Evolutionary conservation across 2,329 filamentous ascomycete species (phyloP).

Genomic region (Arthrinium puccinioides): DNA sequence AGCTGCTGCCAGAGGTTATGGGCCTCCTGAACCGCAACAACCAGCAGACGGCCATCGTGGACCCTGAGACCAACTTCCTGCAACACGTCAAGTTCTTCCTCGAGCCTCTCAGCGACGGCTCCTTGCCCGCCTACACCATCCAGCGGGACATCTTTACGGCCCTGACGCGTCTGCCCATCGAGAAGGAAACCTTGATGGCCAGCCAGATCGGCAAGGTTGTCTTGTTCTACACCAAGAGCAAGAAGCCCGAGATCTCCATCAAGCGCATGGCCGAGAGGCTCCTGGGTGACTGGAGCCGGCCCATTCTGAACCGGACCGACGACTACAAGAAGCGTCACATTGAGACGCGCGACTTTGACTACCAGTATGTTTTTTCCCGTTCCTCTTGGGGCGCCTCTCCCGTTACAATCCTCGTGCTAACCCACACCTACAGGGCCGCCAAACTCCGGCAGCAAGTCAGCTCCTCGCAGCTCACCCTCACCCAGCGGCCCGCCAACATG

Average conservation of each 20-base stretch:
- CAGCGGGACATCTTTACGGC: constrained; percentile 88
- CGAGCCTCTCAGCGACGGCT: constrained; percentile 89
- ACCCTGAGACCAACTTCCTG: constrained; percentile 91
- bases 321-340: constrained; percentile 83
- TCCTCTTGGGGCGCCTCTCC: not conserved
- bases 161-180: constrained; percentile 73
- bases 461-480: constrained; percentile 39
- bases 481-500: constrained; percentile 36
- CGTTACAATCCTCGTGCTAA: constrained; percentile 5
- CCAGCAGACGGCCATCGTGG: constrained; percentile 75
- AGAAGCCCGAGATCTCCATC: constrained; percentile 78
- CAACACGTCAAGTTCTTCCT: constrained; percentile 96
- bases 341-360: constrained; percentile 56
- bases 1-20: constrained; percentile 86
- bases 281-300: constrained; percentile 92
- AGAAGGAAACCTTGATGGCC: constrained; percentile 82
- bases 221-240: constrained; percentile 94
- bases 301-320: constrained; percentile 87
- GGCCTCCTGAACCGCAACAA: constrained; percentile 84
- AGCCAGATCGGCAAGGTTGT: constrained; percentile 95
- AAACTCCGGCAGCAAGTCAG: constrained; percentile 39
- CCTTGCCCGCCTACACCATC: constrained; percentile 92
- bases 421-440: constrained; percentile 34
- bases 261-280: constrained; percentile 90
- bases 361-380: constrained; percentile 40